Conservation (phyloP, 2,329 filamentous ascomycete species). For the Ceratocystis lukuohia region DNA sequence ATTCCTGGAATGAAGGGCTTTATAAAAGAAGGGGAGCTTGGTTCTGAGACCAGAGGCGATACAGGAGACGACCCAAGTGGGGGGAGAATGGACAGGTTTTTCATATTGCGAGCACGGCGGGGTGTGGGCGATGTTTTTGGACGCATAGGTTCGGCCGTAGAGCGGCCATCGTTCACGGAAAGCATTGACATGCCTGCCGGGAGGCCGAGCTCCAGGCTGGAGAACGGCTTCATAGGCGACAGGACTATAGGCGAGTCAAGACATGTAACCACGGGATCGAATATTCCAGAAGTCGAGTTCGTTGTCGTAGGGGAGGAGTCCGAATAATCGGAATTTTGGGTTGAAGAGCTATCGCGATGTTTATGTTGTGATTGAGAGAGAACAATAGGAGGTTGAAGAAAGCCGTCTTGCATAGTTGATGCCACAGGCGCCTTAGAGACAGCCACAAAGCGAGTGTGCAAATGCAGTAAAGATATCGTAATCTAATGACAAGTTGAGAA, state of each 20-base stretch:
- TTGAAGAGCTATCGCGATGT: conserved; percentile 31
- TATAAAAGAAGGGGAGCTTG: conserved; percentile 63
- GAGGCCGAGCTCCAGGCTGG: conserved; percentile 42
- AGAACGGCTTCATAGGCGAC: conserved; percentile 56
- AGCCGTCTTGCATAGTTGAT: not conserved
- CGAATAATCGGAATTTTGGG: conserved; percentile 72
- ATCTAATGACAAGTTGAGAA: too few relatives aligned
- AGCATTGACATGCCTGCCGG: conserved; percentile 26
- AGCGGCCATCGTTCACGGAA: conserved; percentile 31
- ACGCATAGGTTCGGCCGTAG: conserved; percentile 31
- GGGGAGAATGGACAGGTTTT: conserved; percentile 66
- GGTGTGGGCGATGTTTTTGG: conserved; percentile 57
- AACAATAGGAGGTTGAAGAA: not conserved
- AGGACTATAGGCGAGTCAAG: conserved; percentile 76
- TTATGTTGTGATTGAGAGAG: not conserved
- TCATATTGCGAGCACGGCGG: conserved; percentile 66
- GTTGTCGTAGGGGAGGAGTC: conserved; percentile 94
- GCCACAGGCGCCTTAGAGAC: not conserved
- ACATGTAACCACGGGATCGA: conserved; percentile 83
- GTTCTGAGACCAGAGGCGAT: conserved; percentile 45
- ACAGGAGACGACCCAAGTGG: conserved; percentile 35
- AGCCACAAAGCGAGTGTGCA: not conserved
- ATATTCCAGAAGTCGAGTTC: conserved; percentile 76
- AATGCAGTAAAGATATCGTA: too few relatives aligned
- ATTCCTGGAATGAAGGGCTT: conserved; percentile 60